Base-by-base conservation (phyloP, 2,329 filamentous ascomycete species). In the Penicillium sp. region DNA sequence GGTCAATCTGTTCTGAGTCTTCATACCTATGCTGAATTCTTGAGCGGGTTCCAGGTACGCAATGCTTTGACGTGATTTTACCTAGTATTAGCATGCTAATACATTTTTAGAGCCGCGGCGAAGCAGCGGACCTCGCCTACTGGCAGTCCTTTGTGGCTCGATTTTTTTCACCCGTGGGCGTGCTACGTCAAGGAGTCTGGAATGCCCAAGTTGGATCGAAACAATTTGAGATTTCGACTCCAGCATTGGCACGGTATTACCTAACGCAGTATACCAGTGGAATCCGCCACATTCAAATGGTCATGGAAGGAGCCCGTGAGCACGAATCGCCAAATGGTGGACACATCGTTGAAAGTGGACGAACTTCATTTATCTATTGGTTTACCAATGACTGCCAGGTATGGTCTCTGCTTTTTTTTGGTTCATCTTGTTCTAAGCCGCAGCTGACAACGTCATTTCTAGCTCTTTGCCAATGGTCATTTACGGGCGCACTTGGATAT, bases 251-350 rank as follows among this genome's bases (percentile, higher is more conserved):
- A 21, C 82, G 91, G 57, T 97, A 93, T 65, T 96, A 95, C 62
- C 81, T 86, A 56, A 90, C 87, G 0, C 85, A 94, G 57, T 96
- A 93, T 61, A 83, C 84, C 41, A 91, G 87, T 45, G 90, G 89
- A 5, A 83, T 96, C 39, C 84, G 80, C 53, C 87, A 83, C 39
- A 87, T 97, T 54, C 88, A 95, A 62, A 78, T 97, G 60, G 80
- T 89, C 15, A 77, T 94, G 56, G 89, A 94, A 54, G 83, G 80
- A 25, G 70, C 77, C 11, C 71, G 68, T 18, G 80, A 84, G 51
- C 73, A 68, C 25, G 68, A 72, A 30, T 63, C 86, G 23, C 73
- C 77, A 1, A 79, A 77, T 41, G 81, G 83, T 33, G 80, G 80
- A 31, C 81, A 86, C 56, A 83, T 83, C 53, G 83, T 96, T 15